These are phyloP conservation scores for Diospyros lotus DNA, from an alignment of 148 eudicot species.

Conservation along the genomic window DNA sequence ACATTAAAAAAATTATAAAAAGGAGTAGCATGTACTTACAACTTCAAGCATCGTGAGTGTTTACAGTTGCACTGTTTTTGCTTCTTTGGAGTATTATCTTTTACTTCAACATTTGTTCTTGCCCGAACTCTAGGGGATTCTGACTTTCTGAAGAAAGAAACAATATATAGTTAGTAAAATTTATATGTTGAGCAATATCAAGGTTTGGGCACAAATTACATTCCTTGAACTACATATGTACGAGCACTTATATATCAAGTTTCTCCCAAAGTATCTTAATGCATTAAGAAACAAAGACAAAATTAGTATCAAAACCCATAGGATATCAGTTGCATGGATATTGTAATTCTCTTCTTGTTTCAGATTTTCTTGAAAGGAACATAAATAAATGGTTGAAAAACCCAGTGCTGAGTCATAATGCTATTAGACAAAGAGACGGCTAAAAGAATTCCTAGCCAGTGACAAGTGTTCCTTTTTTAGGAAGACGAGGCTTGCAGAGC, in stretches of 20 bases:
- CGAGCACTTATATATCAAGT: not conserved
- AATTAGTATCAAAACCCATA: not conserved
- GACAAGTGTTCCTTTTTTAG: not conserved
- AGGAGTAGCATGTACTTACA: conserved; percentile 55
- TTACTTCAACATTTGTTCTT: conserved; percentile 55
- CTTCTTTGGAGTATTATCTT: conserved; percentile 96
- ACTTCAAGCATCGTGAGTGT: conserved; percentile 87
- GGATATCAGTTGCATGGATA: not conserved
- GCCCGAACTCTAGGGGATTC: conserved; percentile 84
- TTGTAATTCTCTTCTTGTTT: not conserved
- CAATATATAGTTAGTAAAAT: not conserved
- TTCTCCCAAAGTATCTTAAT: not conserved
- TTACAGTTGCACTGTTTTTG: conserved; percentile 98
- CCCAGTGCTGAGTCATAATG: not conserved
- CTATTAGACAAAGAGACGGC: not conserved
- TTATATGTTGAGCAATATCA: not conserved
- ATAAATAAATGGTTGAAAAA: not conserved
- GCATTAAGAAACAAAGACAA: not conserved
- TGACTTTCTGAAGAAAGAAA: conserved; percentile 56
- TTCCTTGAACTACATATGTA: not conserved
- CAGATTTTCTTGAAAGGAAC: not conserved
- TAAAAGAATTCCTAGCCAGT: not conserved
- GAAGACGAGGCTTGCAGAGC: not conserved
- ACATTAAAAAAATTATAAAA: conserved; percentile 3
- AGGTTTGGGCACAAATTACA: not conserved